phyloP scores from a whole-genome alignment of 2,329 filamentous ascomycete species.

The Pestalotiopsis sp. region DNA sequence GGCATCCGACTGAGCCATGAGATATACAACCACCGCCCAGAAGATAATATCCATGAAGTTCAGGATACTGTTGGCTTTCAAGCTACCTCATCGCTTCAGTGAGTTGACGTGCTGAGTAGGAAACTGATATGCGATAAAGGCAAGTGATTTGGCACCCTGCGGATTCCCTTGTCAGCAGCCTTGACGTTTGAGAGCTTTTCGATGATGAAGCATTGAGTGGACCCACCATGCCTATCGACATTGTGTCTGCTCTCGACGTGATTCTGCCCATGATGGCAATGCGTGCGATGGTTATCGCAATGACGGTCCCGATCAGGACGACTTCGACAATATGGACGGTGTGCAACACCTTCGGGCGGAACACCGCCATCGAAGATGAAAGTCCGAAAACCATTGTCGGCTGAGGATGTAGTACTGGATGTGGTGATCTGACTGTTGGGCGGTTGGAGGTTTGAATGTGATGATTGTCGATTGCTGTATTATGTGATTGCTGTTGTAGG shows the following conservation, averaged over 20 bases:
- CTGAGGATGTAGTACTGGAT: too few species aligned
- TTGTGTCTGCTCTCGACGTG: background rate
- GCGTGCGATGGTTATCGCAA: background rate
- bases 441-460: too few species aligned
- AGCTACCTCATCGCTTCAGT: background rate
- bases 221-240: background rate
- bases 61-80: background rate
- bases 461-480: too few species aligned
- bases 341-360: background rate
- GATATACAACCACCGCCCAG: background rate
- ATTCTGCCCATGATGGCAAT: constrained; percentile 1
- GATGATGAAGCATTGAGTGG: background rate
- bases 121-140: background rate
- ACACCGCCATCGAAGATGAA: too few species aligned
- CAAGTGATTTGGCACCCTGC: background rate
- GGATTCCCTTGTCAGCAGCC: background rate
- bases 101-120: background rate
- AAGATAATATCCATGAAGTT: background rate
- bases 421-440: too few species aligned
- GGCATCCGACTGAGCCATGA: background rate
- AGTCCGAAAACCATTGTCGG: too few species aligned
- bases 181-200: background rate
- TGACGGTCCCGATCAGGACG: background rate
- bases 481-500: too few species aligned
- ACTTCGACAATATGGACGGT: background rate